Evolutionary conservation across 257 asterid genomes (phyloP).

Genomic region (Solanum boliviense): DNA sequence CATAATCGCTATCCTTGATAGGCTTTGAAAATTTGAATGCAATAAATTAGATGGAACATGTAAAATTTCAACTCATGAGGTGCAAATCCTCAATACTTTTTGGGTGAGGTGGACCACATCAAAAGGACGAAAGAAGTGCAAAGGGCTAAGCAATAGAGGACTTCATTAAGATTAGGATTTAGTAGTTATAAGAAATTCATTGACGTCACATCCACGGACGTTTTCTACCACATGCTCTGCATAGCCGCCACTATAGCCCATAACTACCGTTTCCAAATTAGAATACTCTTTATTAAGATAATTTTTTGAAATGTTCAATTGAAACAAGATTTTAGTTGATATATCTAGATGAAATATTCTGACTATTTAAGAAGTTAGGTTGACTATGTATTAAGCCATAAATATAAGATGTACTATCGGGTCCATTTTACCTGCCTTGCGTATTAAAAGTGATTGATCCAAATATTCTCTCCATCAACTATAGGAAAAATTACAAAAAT

Average conservation of each 20-base stretch:
- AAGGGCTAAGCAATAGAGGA: background rate
- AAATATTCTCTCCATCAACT: no score
- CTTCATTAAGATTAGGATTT: background rate
- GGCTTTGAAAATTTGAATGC: background rate
- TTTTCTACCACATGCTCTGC: background rate
- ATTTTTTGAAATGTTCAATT: no score
- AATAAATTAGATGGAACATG: background rate
- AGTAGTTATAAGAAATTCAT: background rate
- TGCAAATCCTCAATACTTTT: background rate
- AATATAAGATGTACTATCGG: background rate
- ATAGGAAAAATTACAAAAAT: no score
- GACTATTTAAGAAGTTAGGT: no score
- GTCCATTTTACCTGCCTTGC: background rate
- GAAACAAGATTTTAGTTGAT: no score
- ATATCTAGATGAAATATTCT: no score
- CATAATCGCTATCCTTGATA: slow-evolving; percentile 3
- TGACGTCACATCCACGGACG: background rate
- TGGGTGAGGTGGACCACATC: background rate
- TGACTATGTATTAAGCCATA: background rate
- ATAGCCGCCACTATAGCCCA: background rate
- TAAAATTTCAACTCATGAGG: background rate
- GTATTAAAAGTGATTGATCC: background rate
- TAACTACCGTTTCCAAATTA: background rate
- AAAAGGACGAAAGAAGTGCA: background rate
- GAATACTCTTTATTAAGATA: no score